Conservation (phyloP, 176 grass and related monocot species). For the Luzula sylvatica region DNA sequence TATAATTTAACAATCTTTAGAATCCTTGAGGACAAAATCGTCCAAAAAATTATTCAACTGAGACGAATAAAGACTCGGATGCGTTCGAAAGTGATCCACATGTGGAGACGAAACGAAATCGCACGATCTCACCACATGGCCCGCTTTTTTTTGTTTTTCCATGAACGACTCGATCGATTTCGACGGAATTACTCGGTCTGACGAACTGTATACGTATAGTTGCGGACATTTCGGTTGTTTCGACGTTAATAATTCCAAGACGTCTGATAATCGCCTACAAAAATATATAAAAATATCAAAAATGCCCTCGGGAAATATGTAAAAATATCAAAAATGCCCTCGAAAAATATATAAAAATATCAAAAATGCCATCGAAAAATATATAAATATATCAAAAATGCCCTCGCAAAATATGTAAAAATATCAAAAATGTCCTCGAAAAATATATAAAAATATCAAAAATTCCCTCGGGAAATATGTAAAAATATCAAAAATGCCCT, state of each 20-base stretch:
- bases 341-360: no score
- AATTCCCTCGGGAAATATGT: no score
- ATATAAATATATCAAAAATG: no score
- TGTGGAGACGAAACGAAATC: conserved; percentile 74
- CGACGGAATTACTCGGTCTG: conserved; percentile 70
- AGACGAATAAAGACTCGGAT: conserved; percentile 56
- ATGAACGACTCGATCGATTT: conserved; percentile 75
- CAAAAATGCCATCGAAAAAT: no score
- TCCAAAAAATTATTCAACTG: conserved; percentile 60
- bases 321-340: no score
- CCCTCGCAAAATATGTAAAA: no score
- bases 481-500: no score
- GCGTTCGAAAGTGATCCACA: conserved; percentile 66
- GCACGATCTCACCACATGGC: conserved; percentile 52
- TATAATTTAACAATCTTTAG: not conserved
- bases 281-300: not conserved
- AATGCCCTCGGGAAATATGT: no score
- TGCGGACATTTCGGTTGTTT: conserved; percentile 78
- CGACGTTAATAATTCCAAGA: conserved; percentile 51
- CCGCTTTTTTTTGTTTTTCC: conserved; percentile 41
- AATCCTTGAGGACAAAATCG: conserved; percentile 39
- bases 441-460: no score
- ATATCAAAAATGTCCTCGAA: no score
- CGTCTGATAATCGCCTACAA: conserved; percentile 50
- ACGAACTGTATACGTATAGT: conserved; percentile 79